Base-by-base conservation (phyloP, 495 filamentous ascomycete species). In the Lasiosphaeria miniovina region DNA sequence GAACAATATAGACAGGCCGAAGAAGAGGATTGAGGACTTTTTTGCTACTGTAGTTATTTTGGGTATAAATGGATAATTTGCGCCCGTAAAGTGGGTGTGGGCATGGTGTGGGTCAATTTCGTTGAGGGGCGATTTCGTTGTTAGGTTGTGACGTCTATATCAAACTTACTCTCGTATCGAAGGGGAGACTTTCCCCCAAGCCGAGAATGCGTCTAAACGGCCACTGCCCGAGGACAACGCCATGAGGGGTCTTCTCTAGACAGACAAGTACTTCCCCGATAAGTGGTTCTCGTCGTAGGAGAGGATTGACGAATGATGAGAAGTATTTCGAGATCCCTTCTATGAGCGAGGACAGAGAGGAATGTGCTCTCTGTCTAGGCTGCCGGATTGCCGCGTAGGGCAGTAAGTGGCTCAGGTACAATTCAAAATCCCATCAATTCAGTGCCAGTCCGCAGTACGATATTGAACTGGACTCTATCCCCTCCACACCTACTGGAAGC, bases 221-320 rank as follows among this genome's bases (percentile, higher is more conserved):
- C 90, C 90, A 4, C 68, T 96, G 0, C 86, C 90, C 0, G 94
- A 97, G 61, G 94, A 98, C 62, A 96, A 85, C 59, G 77, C 86
- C 0, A 84, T 96, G 56, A 83, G 88, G 5, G 94, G 93, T 0
- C 81, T 93, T 17, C 66, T 86, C 4, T 96, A 87, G 85, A 83
- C 82, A 4, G 80, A 85, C 46, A 67, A 73, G 9, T 90, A 91
- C 58, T 94, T 86, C 56, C 90, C 90, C 0, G 61, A 75, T 0
- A 69, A 75, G 2, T 96, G 87, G 80, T 96, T 96, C 65, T n/a
- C n/a, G n/a, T 69, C 78, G 4, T 80, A 82, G 54, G 82, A 85
- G 12, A 82, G 82, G 61, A 80, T 87, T 6, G 90, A 92, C 55
- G 89, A n/a, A 94, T 38, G 89, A 94, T 24, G 88, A 90, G 58